Conservation (phyloP, 306 rosid genomes). For the Gynostemma pentaphyllum region DNA sequence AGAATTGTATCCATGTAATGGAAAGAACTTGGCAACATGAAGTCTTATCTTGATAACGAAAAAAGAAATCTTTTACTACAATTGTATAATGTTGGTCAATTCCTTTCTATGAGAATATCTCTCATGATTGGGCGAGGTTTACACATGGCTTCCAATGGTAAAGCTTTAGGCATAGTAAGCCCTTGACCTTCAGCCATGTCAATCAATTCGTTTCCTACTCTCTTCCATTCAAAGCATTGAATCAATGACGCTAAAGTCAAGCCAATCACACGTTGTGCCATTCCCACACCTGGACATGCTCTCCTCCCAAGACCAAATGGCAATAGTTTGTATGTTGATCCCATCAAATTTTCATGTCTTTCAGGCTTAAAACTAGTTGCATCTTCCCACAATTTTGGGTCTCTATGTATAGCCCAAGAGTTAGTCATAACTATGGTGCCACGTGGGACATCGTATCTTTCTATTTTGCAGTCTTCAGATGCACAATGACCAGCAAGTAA, state of each 20-base stretch:
- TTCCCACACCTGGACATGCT: slow-evolving; percentile 6
- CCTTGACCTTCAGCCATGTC: not conserved
- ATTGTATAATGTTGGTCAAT: too few species aligned
- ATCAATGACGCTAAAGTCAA: slow-evolving; percentile 21
- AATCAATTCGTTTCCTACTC: not conserved
- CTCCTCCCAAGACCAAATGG: slow-evolving; percentile 4
- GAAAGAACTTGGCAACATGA: too few species aligned
- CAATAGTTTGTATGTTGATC: slow-evolving; percentile 10
- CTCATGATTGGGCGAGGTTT: not conserved
- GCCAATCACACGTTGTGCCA: slow-evolving; percentile 10
- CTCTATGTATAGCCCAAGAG: not conserved
- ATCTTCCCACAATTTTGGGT: not conserved
- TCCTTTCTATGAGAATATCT: too few species aligned
- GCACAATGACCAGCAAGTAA: slow-evolving; percentile 24
- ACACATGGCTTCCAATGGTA: not conserved
- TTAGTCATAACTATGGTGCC: not conserved
- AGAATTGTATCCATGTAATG: too few species aligned
- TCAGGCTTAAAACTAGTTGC: not conserved
- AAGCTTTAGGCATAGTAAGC: slow-evolving; percentile 20
- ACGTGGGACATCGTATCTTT: slow-evolving; percentile 28
- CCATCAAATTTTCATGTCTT: not conserved
- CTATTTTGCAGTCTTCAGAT: slow-evolving; percentile 22
- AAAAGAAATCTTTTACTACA: too few species aligned
- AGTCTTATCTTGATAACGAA: too few species aligned
- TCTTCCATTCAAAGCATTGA: slow-evolving; percentile 50